Evolutionary conservation across 2,329 filamentous ascomycete species (phyloP).

Genomic region (Hymenotorrendiella dingleyae): DNA sequence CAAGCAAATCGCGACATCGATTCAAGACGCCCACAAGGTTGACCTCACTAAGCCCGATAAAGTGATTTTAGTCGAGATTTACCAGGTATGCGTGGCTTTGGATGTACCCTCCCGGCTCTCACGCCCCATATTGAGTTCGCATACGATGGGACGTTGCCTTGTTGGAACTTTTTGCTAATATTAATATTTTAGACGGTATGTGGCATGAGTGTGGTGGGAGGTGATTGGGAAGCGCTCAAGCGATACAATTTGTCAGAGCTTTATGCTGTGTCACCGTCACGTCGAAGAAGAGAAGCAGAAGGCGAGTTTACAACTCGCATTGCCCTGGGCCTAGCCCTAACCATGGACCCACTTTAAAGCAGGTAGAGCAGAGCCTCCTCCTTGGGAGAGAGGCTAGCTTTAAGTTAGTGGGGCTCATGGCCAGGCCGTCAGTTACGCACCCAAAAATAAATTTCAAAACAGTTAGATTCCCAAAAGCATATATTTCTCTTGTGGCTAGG

Average conservation of each 20-base stretch:
- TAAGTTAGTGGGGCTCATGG: too few relatives aligned
- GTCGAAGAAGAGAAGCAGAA: too few relatives aligned
- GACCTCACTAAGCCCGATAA: slow-evolving; percentile 73
- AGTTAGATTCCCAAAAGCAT: too few relatives aligned
- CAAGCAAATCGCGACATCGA: slow-evolving; percentile 50
- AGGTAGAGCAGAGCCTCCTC: too few relatives aligned
- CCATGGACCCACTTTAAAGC: too few relatives aligned
- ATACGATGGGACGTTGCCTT: slow-evolving; percentile 16
- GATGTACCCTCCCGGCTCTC: not conserved
- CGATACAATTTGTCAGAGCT: slow-evolving; percentile 74
- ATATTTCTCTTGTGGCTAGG: too few relatives aligned
- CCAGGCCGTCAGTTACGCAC: too few relatives aligned
- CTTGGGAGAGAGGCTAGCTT: too few relatives aligned
- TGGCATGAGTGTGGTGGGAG: slow-evolving; percentile 70
- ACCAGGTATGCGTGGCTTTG: slow-evolving; percentile 54
- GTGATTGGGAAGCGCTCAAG: slow-evolving; percentile 67
- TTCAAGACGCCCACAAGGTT: slow-evolving; percentile 62
- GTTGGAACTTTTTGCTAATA: slow-evolving; percentile 14
- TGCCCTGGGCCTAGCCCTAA: too few relatives aligned
- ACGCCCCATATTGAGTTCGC: not conserved
- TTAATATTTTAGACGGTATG: slow-evolving; percentile 54
- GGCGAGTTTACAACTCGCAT: too few relatives aligned
- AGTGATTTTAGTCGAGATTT: slow-evolving; percentile 74
- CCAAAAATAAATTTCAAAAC: too few relatives aligned
- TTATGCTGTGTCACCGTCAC: too few relatives aligned